Evolutionary conservation across 352 stramenopile genomes (phyloP).

Genomic region (Phytophthora pseudosyringae): DNA sequence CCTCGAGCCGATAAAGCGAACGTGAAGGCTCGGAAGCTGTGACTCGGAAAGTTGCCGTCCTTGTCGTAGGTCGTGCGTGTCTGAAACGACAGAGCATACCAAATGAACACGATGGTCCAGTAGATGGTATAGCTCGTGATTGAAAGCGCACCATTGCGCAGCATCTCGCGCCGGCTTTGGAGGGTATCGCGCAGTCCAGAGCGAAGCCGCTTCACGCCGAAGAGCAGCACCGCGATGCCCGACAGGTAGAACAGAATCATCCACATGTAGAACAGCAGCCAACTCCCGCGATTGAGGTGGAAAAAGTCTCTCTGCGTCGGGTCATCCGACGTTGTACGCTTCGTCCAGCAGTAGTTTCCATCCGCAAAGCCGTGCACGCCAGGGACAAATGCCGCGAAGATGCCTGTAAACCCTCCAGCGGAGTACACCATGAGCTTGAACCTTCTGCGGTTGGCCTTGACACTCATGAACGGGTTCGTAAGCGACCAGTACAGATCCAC

Average conservation of each 20-base stretch:
- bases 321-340: constrained; percentile 44
- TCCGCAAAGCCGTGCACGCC: constrained; percentile 65
- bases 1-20: constrained; percentile 75
- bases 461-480: constrained; percentile 88
- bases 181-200: constrained; percentile 78
- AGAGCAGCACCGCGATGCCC: constrained; percentile 71
- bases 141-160: constrained; percentile 76
- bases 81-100: constrained; percentile 80
- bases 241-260: constrained; percentile 88
- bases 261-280: constrained; percentile 84
- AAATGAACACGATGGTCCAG: constrained; percentile 84
- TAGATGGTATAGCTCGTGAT: constrained; percentile 87
- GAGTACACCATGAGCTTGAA: constrained; percentile 75
- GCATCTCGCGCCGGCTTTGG: constrained; percentile 77
- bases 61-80: constrained; percentile 52
- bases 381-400: constrained; percentile 47
- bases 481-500: constrained; percentile 77
- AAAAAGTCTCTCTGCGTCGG: constrained; percentile 65
- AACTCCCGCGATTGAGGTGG: constrained; percentile 72
- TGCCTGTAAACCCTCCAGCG: constrained; percentile 41
- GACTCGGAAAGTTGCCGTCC: constrained; percentile 46
- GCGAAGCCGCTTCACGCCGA: constrained; percentile 67
- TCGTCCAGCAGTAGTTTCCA: constrained; percentile 84
- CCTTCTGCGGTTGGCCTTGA: constrained; percentile 61
- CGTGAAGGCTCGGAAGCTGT: constrained; percentile 70